A percentile compares a stretch with the other conserved stretches of the same genome.
These are phyloP conservation scores for Tricholoma terreum DNA, from an alignment of 768 basidiomycete genomes.

Conservation along the genomic window DNA sequence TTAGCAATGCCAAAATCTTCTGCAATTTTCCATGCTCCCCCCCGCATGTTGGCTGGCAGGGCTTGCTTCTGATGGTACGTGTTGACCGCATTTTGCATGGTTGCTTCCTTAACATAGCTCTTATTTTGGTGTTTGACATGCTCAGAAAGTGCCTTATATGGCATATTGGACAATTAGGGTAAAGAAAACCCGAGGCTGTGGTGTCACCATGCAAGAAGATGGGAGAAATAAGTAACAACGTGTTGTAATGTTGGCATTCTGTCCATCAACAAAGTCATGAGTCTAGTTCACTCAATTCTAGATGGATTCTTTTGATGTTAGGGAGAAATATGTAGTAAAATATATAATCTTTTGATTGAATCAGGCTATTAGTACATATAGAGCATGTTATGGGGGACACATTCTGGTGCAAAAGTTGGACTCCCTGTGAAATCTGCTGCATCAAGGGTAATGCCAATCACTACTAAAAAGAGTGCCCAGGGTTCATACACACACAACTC, in stretches of 20 bases:
- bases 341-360: background rate
- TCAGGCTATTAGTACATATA: background rate
- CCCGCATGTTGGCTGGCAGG: background rate
- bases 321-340: too few species aligned
- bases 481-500: background rate
- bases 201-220: background rate
- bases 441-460: background rate
- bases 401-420: background rate
- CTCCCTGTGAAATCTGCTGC: background rate
- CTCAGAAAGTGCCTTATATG: conserved; percentile 4
- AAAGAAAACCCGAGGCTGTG: background rate
- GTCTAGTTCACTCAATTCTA: background rate
- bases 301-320: background rate
- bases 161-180: background rate
- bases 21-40: conserved; percentile 10
- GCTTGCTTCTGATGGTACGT: background rate
- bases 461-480: background rate
- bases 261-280: background rate
- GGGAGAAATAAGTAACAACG: background rate
- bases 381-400: background rate
- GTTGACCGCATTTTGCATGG: background rate
- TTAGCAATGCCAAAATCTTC: conserved; percentile 16
- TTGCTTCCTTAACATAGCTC: background rate
- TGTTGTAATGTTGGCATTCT: background rate
- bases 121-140: conserved; percentile 6